Percentiles rank a stretch among this genome's conserved stretches.
These are phyloP conservation scores for Leucogyrophana mollusca DNA, from an alignment of 768 basidiomycete genomes.

Conservation along the genomic window DNA sequence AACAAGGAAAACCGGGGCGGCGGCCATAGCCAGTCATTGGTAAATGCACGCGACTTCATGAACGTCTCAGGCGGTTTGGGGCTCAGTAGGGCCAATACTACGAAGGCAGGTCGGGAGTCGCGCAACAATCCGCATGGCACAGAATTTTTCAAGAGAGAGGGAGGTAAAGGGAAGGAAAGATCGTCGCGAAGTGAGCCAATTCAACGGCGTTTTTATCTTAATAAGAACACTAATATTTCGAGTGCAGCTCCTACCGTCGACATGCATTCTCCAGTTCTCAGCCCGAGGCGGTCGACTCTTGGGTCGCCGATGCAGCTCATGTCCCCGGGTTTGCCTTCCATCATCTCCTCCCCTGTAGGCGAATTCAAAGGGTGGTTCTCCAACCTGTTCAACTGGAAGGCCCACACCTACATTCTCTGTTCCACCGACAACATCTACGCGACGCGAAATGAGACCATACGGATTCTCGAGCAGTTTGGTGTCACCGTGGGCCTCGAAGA, in stretches of 20 bases:
- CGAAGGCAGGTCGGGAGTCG: conserved; percentile 44
- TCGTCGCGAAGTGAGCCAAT: conserved; percentile 53
- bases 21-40: conserved; percentile 11
- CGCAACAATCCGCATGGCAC: conserved; percentile 44
- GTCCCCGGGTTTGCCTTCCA: conserved; percentile 33
- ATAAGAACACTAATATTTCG: conserved; percentile 8
- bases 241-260: conserved; percentile 56
- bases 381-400: conserved; percentile 91
- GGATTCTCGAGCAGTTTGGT: conserved; percentile 66
- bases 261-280: conserved; percentile 36
- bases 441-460: conserved; percentile 63
- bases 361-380: conserved; percentile 95
- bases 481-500: conserved; percentile 63
- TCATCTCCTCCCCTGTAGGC: conserved; percentile 71
- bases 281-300: conserved; percentile 47
- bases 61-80: conserved; percentile 30
- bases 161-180: conserved; percentile 50
- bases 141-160: conserved; percentile 29
- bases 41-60: conserved; percentile 16
- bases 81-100: conserved; percentile 27
- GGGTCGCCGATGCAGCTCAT: conserved; percentile 48
- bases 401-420: conserved; percentile 52
- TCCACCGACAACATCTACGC: conserved; percentile 53
- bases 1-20: conserved; percentile 40
- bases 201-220: conserved; percentile 3